Percentiles rank a stretch among this genome's conserved stretches.
These are phyloP conservation scores for Claviceps pazoutovae DNA, from an alignment of 2,329 filamentous ascomycete species.

Conservation along the genomic window DNA sequence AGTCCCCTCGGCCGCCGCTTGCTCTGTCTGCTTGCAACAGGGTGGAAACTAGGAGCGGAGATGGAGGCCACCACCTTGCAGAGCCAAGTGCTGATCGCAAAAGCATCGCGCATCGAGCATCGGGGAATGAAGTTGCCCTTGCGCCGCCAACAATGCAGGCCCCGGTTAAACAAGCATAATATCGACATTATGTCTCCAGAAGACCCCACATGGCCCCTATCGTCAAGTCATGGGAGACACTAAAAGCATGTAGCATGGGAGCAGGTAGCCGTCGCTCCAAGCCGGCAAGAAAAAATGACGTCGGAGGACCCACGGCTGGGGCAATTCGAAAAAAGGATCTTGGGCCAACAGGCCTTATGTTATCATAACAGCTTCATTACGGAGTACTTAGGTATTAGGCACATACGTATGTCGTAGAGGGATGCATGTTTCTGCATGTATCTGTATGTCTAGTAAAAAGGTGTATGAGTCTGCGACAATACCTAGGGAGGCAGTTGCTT, in stretches of 20 bases:
- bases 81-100: background rate
- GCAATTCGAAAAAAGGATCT: too few species aligned
- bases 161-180: background rate
- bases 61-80: background rate
- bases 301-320: too few species aligned
- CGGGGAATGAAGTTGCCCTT: background rate
- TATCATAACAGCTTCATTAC: too few species aligned
- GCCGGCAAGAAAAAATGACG: too few species aligned
- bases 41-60: background rate
- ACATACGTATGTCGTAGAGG: too few species aligned
- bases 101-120: background rate
- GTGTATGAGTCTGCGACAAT: background rate
- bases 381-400: background rate
- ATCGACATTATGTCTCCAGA: background rate
- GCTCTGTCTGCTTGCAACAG: too few species aligned
- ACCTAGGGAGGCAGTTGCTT: too few species aligned
- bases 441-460: background rate
- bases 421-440: background rate
- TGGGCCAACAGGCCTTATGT: too few species aligned
- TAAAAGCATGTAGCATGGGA: background rate
- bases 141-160: background rate
- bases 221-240: background rate
- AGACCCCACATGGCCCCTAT: conserved; percentile 1
- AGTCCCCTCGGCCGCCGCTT: too few species aligned
- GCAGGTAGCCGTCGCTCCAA: too few species aligned